These are phyloP conservation scores for Cryptococcus wingfieldii DNA, from an alignment of 1,284 basidiomycete genomes.

Conservation along the genomic window DNA sequence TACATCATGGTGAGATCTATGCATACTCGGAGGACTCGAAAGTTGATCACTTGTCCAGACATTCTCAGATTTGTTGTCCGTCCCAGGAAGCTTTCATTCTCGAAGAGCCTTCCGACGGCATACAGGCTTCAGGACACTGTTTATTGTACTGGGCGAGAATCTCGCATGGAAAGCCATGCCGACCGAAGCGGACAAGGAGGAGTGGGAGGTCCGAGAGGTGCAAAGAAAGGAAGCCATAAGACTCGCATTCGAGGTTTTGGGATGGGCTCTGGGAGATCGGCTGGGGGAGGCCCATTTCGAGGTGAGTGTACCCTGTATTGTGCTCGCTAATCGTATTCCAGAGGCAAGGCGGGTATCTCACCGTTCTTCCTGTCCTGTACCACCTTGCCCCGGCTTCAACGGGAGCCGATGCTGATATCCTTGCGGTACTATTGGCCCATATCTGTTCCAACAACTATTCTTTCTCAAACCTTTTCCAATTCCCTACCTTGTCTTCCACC, in stretches of 20 bases:
- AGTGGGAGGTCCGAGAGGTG: constrained; percentile 39
- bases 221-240: constrained; percentile 40
- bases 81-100: constrained; percentile 17
- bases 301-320: constrained; percentile 16
- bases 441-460: constrained; percentile 41
- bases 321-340: constrained; percentile 10
- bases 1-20: constrained; percentile 35
- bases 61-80: constrained; percentile 35
- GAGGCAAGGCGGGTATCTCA: constrained; percentile 28
- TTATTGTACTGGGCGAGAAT: constrained; percentile 16
- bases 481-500: constrained; percentile 1
- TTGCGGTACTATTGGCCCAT: constrained; percentile 38
- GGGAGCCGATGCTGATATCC: constrained; percentile 17
- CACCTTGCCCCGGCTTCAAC: constrained; percentile 10
- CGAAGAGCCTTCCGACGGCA: constrained; percentile 32
- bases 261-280: constrained; percentile 35
- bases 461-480: constrained; percentile 26
- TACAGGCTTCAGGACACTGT: constrained; percentile 28
- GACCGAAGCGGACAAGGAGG: constrained; percentile 16
- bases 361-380: constrained; percentile 20
- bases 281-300: constrained; percentile 26
- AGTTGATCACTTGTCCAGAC: constrained; percentile 15
- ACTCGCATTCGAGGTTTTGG: constrained; percentile 35
- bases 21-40: too few relatives aligned
- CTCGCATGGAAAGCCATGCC: constrained; percentile 19